Percentiles rank a stretch among this genome's conserved stretches.
Evolutionary conservation across 208 protist species (phyloP).

Genomic region (Herpetomonas tarakana): DNA sequence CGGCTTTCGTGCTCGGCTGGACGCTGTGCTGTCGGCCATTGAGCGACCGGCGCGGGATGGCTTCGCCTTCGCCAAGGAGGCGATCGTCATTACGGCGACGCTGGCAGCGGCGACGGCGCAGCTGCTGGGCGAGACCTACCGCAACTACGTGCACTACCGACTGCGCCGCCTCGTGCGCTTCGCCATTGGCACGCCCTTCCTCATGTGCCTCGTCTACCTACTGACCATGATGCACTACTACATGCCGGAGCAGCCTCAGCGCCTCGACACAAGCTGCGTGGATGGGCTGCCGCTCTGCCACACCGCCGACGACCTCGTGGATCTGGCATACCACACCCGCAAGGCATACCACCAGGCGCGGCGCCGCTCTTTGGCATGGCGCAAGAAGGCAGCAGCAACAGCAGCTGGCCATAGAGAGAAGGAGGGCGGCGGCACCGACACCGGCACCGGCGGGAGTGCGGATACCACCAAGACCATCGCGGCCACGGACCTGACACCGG

Average conservation of each 20-base stretch:
- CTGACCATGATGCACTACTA: slow-evolving; percentile 30
- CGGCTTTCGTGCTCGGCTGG: not conserved
- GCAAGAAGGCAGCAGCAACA: too few species aligned
- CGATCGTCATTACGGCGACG: slow-evolving; percentile 14
- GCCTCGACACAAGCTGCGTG: slow-evolving; percentile 33
- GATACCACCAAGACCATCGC: too few species aligned
- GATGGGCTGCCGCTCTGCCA: slow-evolving; percentile 14
- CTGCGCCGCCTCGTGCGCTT: slow-evolving; percentile 35
- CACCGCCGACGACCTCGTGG: slow-evolving; percentile 24
- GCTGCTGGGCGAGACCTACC: slow-evolving; percentile 30
- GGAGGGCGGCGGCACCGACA: not conserved
- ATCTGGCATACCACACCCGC: slow-evolving; percentile 19
- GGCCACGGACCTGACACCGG: slow-evolving; percentile 4
- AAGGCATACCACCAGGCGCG: slow-evolving; percentile 11
- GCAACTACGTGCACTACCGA: slow-evolving; percentile 20
- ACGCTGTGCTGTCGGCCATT: slow-evolving; percentile 2
- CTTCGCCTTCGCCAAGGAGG: slow-evolving; percentile 3
- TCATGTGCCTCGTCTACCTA: slow-evolving; percentile 30
- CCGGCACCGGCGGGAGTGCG: slow-evolving; percentile 1
- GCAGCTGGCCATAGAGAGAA: not conserved
- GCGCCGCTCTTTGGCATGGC: too few species aligned
- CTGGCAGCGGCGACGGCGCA: slow-evolving; percentile 16
- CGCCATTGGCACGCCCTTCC: slow-evolving; percentile 28
- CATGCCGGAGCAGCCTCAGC: slow-evolving; percentile 19
- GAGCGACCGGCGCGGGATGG: slow-evolving; percentile 12